These are phyloP conservation scores for Blattamonas nauphoetae DNA, from an alignment of 78 protist species.

Conservation along the genomic window DNA sequence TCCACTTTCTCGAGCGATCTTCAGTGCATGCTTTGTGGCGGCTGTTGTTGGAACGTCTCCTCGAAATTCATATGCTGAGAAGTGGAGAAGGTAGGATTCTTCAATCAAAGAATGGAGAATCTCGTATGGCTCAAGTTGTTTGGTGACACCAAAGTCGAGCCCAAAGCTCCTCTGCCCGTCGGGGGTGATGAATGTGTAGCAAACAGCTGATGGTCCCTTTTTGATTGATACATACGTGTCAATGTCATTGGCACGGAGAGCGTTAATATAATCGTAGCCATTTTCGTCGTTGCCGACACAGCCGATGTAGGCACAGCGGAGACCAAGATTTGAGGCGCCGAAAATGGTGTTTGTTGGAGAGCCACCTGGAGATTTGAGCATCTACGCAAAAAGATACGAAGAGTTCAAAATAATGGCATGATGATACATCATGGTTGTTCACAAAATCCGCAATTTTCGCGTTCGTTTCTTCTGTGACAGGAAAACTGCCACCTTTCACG, in stretches of 20 bases:
- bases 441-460: background rate
- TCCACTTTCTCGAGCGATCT: background rate
- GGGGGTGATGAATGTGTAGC: slow-evolving; percentile 7
- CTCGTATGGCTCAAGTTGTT: background rate
- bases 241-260: background rate
- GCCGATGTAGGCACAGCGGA: background rate
- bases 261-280: background rate
- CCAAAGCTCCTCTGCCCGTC: slow-evolving; percentile 10
- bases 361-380: background rate
- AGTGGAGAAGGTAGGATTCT: background rate
- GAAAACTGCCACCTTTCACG: background rate
- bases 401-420: too few relatives aligned
- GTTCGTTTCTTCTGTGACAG: background rate
- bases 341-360: background rate
- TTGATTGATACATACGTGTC: slow-evolving; percentile 7
- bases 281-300: slow-evolving; percentile 13
- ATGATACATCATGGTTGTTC: background rate
- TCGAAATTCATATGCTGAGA: background rate
- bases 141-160: slow-evolving; percentile 4
- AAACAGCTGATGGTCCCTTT: background rate
- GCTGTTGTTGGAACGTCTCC: background rate
- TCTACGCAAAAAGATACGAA: background rate
- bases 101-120: background rate
- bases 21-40: background rate
- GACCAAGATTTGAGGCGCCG: background rate